Evolutionary conservation across 164 flowering plant genomes (phyloP).

Genomic region (Chimonanthus salicifolius): DNA sequence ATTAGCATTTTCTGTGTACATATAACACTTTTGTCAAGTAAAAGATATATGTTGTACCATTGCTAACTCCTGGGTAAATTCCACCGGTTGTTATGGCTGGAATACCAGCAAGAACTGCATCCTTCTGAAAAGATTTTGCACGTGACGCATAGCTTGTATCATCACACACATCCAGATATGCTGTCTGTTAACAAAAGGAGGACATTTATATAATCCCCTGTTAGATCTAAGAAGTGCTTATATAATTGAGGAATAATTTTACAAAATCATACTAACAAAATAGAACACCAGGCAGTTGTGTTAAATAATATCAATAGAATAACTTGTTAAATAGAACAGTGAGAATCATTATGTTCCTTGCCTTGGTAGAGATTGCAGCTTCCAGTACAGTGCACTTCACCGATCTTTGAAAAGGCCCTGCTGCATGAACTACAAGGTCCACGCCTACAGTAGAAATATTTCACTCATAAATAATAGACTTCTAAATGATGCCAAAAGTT

Average conservation of each 20-base stretch:
- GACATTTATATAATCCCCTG: background rate
- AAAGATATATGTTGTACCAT: conserved; percentile 38
- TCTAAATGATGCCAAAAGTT: background rate
- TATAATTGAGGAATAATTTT: background rate
- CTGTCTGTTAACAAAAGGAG: conserved; percentile 48
- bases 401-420: conserved; percentile 93
- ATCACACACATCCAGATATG: conserved; percentile 95
- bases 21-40: background rate
- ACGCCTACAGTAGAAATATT: conserved; percentile 44
- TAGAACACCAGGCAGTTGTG: background rate
- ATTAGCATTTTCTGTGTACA: background rate
- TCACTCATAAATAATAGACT: background rate
- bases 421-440: conserved; percentile 90
- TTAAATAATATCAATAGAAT: background rate
- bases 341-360: conserved; percentile 25
- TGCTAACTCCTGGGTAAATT: conserved; percentile 99
- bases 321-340: background rate
- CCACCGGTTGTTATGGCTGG: conserved; percentile 95
- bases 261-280: background rate
- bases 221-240: conserved; percentile 5
- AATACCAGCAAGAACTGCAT: conserved; percentile 70
- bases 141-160: conserved; percentile 69
- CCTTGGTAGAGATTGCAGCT: conserved; percentile 93
- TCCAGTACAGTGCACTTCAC: conserved; percentile 80
- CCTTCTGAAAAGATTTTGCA: conserved; percentile 66